Base-by-base conservation (phyloP, 1,139 yeast species). In the Eremothecium sinecaudum region DNA sequence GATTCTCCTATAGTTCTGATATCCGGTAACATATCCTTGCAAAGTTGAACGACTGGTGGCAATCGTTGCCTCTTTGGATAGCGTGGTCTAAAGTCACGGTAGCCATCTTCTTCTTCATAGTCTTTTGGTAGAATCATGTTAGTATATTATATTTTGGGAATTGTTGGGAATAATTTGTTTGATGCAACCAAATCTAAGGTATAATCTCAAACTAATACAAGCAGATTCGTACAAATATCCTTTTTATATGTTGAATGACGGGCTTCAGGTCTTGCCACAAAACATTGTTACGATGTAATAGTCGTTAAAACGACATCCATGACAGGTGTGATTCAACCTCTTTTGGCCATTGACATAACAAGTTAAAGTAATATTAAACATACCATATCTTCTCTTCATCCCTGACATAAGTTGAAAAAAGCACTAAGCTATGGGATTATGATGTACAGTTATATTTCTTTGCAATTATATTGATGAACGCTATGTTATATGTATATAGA, bases 1-100 rank as follows among this genome's bases (percentile, higher is more conserved):
- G 74, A 69, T 50, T 79, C 87, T 16, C 87, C 87, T 31, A 79
- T 62, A 14, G 79, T 67, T 43, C 78, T 63, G 38, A 79, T 70
- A 52, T 77, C 84, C 18, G 60, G 63, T 56, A 63, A 58, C 53
- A 63, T 57, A 24, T 62, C 63, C 39, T 59, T 62, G 37, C 65
- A 56, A 22, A 62, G 46, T 39, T 59, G 62, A 24, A 61, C 63
- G 13, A 61, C 61, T 6, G 66, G 66, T 36, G 66, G 62, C 36
- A 61, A 45, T 41, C 62, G 44, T 33, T 54, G 65, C 37, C 56
- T 52, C 45, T 56, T 56, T 10, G 53, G 54, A 37, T 45, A 43
- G 21, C 55, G 54, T 32, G 54, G 53, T 39, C 51, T 46, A 36
- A 44, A 47, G 40, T 56, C 59, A 32, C 50, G 53, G 36, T 44